phyloP scores from a whole-genome alignment of 2,329 filamentous ascomycete species.

The Cadophora sp. region DNA sequence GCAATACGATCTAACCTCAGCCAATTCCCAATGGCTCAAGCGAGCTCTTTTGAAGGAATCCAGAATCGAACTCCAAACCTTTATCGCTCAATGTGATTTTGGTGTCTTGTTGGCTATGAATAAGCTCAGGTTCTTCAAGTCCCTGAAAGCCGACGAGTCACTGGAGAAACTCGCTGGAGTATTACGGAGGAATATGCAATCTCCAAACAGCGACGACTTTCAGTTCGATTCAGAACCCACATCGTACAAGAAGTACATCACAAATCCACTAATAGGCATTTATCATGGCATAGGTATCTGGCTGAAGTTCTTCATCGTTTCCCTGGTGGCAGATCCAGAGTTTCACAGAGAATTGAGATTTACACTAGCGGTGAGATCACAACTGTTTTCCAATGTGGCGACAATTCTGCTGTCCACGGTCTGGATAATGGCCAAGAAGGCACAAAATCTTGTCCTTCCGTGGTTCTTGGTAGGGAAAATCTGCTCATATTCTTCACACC shows the following conservation, averaged over 20 bases:
- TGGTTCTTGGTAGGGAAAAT: constrained; percentile 14
- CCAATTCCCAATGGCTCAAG: constrained; percentile 28
- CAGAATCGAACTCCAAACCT: constrained; percentile 23
- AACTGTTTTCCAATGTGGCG: constrained; percentile 44
- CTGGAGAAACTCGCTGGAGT: constrained; percentile 11
- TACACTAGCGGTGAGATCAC: constrained; percentile 48
- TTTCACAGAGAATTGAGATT: constrained; percentile 53
- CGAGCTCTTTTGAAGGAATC: constrained; percentile 26
- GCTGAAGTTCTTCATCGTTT: constrained; percentile 52
- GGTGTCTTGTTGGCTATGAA: constrained; percentile 33
- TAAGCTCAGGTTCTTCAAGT: constrained; percentile 25
- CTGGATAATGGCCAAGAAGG: constrained; percentile 52
- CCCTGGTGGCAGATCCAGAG: constrained; percentile 53
- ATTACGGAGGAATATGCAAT: not conserved
- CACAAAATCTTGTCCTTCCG: constrained; percentile 1
- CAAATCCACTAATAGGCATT: constrained; percentile 32
- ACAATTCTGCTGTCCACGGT: constrained; percentile 49
- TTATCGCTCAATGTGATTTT: constrained; percentile 34
- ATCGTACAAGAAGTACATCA: not conserved
- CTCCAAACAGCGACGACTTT: not conserved
- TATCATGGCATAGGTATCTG: constrained; percentile 51
- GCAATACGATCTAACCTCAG: constrained; percentile 5
- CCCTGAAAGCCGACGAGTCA: constrained; percentile 17
- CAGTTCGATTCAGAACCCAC: constrained; percentile 9
- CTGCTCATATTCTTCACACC: not conserved